Evolutionary conservation across 495 filamentous ascomycete genomes (phyloP).

Genomic region (Pyrenula aspistea): DNA sequence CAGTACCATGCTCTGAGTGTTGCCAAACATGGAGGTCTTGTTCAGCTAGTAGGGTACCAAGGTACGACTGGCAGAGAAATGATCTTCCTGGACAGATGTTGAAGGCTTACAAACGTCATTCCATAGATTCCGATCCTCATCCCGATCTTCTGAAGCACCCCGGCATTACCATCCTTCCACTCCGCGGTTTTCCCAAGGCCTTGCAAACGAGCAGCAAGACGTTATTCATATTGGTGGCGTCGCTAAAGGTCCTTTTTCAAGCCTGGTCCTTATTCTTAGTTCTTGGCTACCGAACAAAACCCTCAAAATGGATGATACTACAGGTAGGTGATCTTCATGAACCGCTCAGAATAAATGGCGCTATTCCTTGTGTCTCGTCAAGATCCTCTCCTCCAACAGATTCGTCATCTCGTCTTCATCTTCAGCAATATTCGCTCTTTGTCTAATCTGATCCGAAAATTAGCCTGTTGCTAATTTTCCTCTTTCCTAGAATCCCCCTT

Average conservation of each 20-base stretch:
- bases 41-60: constrained; percentile 79
- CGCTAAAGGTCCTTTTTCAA: constrained; percentile 81
- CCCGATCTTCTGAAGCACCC: constrained; percentile 57
- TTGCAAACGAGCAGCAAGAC: constrained; percentile 57
- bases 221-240: constrained; percentile 69
- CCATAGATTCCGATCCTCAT: constrained; percentile 54
- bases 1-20: constrained; percentile 96
- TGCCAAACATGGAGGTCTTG: constrained; percentile 66
- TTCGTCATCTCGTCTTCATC: no score
- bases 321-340: constrained; percentile 32
- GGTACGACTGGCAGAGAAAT: constrained; percentile 43
- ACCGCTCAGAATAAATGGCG: no score
- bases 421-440: background rate
- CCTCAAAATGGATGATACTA: constrained; percentile 71
- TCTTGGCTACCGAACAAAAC: constrained; percentile 59
- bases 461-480: constrained; percentile 52
- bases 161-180: constrained; percentile 52
- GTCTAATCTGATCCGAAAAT: constrained; percentile 17
- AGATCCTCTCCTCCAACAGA: no score
- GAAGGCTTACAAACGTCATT: no score
- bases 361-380: no score
- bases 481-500: constrained; percentile 71
- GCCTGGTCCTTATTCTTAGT: constrained; percentile 52
- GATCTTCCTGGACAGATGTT: background rate
- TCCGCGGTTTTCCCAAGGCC: constrained; percentile 47